phyloP scores from a whole-genome alignment of 768 basidiomycete genomes.

The Amanita polypyramis region DNA sequence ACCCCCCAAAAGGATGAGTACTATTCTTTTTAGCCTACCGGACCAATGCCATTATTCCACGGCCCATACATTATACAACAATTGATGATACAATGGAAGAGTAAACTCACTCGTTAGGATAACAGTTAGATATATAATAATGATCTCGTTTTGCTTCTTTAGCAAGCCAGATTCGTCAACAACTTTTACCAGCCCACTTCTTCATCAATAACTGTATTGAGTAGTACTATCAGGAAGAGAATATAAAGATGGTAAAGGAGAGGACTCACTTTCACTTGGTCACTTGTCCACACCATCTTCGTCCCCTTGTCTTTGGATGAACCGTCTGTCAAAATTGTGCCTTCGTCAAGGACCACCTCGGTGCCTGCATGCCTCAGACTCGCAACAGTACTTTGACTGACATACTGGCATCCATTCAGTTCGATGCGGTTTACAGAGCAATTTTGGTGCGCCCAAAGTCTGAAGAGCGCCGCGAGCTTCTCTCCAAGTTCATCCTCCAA shows the following conservation, averaged over 20 bases:
- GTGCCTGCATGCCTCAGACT: not conserved
- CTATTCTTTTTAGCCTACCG: too few species aligned
- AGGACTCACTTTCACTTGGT: not conserved
- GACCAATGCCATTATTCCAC: too few species aligned
- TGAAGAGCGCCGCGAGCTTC: not conserved
- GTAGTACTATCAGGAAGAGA: not conserved
- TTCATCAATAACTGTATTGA: not conserved
- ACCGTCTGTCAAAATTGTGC: not conserved
- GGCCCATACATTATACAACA: not conserved
- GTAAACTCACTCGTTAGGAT: too few species aligned
- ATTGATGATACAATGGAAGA: too few species aligned
- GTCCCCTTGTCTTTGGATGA: not conserved
- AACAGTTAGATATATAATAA: too few species aligned
- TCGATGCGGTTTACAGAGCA: not conserved
- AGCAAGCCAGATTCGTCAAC: not conserved
- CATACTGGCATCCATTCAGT: not conserved
- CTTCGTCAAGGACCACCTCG: not conserved
- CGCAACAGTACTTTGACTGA: not conserved
- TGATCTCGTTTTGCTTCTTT: too few species aligned
- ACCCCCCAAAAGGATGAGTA: too few species aligned
- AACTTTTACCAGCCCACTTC: not conserved
- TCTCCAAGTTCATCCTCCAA: not conserved
- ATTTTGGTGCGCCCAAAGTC: not conserved
- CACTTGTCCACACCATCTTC: not conserved
- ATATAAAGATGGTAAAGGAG: not conserved